Percentiles rank a stretch among this genome's conserved stretches.
phyloP scores from a whole-genome alignment of 805 yeast genomes.

The Maudiozyma barnettii region DNA sequence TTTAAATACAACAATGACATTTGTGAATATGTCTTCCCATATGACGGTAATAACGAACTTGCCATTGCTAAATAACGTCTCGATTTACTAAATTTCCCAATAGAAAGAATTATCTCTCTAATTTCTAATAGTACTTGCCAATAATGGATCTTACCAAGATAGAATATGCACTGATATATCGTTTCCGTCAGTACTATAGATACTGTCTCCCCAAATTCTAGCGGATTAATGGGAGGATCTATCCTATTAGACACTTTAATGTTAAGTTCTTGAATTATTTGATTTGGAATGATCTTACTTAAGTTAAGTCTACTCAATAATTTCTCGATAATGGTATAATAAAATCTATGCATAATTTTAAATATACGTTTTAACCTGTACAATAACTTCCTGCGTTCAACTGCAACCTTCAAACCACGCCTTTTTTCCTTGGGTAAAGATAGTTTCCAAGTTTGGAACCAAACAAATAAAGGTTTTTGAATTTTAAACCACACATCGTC shows the following conservation, averaged over 20 bases:
- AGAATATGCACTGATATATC: conserved; percentile 3
- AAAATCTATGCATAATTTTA: conserved; percentile 41
- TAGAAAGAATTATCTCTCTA: not conserved
- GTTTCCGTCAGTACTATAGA: not conserved
- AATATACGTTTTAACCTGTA: conserved; percentile 41
- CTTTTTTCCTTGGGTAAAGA: conserved; percentile 7
- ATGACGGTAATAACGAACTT: conserved; percentile 4
- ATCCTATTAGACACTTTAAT: conserved; percentile 8
- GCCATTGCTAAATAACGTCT: conserved; percentile 6
- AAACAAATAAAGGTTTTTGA: not conserved
- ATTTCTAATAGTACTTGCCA: conserved; percentile 1
- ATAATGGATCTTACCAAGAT: conserved; percentile 3
- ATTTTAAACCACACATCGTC: not conserved
- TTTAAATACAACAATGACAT: conserved; percentile 1
- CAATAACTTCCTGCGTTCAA: conserved; percentile 48
- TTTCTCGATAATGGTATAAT: conserved; percentile 31
- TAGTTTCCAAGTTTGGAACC: conserved; percentile 1
- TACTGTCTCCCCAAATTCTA: not conserved
- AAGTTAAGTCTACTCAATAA: conserved; percentile 6
- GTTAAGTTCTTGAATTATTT: too few species aligned
- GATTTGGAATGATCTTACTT: conserved; percentile 7
- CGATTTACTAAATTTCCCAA: conserved; percentile 2
- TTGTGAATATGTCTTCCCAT: conserved; percentile 5
- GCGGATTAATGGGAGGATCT: not conserved
- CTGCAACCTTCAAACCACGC: conserved; percentile 18